These are phyloP conservation scores for Suhomyces atakaporum DNA, from an alignment of 1,139 yeast species.

Conservation along the genomic window DNA sequence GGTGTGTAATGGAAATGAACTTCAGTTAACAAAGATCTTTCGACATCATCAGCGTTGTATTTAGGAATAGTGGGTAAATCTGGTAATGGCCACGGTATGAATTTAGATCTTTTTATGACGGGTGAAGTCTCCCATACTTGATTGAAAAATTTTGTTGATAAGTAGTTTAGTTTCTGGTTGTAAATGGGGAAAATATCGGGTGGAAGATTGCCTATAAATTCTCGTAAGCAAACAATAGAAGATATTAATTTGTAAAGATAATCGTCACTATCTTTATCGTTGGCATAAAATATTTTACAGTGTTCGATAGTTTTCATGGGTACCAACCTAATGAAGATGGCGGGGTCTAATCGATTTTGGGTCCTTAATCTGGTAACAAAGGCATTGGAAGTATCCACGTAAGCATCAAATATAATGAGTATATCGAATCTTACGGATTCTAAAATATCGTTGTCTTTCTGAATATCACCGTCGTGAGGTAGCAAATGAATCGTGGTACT, in stretches of 20 bases:
- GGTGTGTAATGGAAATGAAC: conserved; percentile 65
- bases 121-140: conserved; percentile 31
- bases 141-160: conserved; percentile 60
- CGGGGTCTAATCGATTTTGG: conserved; percentile 36
- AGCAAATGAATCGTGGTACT: conserved; percentile 39
- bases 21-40: conserved; percentile 74
- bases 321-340: conserved; percentile 68
- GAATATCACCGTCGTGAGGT: conserved; percentile 45
- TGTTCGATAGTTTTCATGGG: conserved; percentile 87
- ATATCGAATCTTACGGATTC: conserved; percentile 52
- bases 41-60: conserved; percentile 73
- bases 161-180: conserved; percentile 62
- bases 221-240: conserved; percentile 80
- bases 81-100: conserved; percentile 75
- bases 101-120: conserved; percentile 12
- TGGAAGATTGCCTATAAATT: conserved; percentile 81
- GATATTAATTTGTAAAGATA: conserved; percentile 72
- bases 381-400: conserved; percentile 48
- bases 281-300: conserved; percentile 42
- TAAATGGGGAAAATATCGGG: conserved; percentile 78
- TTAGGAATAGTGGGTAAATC: conserved; percentile 64
- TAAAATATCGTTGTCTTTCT: conserved; percentile 28
- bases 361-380: conserved; percentile 32
- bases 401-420: conserved; percentile 70
- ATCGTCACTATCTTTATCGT: conserved; percentile 33